phyloP scores from a whole-genome alignment of 352 stramenopile species.

The Phytopythium kandeliae region DNA sequence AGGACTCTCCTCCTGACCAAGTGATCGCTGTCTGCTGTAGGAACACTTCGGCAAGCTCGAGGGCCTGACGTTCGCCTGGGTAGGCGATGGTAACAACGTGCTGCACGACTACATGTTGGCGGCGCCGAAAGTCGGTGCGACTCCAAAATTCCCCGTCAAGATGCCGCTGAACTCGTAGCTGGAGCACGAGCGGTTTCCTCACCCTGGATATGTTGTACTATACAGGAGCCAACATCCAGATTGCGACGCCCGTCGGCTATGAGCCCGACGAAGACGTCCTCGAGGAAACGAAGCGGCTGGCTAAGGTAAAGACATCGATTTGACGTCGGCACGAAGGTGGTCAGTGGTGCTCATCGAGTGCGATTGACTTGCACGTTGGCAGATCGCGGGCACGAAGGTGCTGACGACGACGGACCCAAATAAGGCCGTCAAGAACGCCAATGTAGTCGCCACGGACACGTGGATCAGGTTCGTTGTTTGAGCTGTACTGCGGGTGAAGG shows the following conservation, averaged over 20 bases:
- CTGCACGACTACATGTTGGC: constrained; percentile 97
- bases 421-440: constrained; percentile 90
- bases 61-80: constrained; percentile 94
- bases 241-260: constrained; percentile 93
- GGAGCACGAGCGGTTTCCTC: too few species aligned
- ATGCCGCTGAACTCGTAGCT: too few species aligned
- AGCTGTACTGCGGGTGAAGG: too few species aligned
- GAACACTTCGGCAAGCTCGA: constrained; percentile 84
- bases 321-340: background rate
- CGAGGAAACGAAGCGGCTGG: constrained; percentile 85
- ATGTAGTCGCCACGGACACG: constrained; percentile 97
- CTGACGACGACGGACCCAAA: constrained; percentile 87
- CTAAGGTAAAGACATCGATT: constrained; percentile 29
- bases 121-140: constrained; percentile 77
- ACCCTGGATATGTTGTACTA: too few species aligned
- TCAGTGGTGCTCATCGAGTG: background rate
- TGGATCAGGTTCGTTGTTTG: constrained; percentile 79
- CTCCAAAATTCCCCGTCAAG: too few species aligned
- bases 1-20: background rate
- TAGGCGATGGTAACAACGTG: constrained; percentile 98
- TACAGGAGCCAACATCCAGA: constrained; percentile 93
- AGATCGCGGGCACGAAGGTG: constrained; percentile 63
- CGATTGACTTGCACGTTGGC: background rate
- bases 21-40: constrained; percentile 12
- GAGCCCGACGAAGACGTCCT: constrained; percentile 89